Conservation (phyloP, 345 rosid species). For the Citrus glauca region DNA sequence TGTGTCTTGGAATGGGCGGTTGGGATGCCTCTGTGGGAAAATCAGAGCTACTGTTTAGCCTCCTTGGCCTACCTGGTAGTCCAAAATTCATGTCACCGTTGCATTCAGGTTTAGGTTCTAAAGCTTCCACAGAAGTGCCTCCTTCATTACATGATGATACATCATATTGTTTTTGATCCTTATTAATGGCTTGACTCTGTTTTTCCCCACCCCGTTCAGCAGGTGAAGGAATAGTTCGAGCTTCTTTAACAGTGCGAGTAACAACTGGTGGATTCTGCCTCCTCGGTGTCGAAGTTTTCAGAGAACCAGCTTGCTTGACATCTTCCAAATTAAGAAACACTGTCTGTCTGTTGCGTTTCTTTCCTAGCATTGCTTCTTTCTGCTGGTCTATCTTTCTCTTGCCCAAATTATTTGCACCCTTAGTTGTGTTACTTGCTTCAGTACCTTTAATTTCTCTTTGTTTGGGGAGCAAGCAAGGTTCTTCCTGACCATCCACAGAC, state of each 20-base stretch:
- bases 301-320: conserved; percentile 82
- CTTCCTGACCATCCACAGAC: conserved; percentile 43
- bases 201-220: conserved; percentile 57
- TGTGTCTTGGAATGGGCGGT: conserved; percentile 62
- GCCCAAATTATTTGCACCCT: conserved; percentile 58
- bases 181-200: conserved; percentile 31
- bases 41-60: conserved; percentile 53
- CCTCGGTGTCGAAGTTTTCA: conserved; percentile 75
- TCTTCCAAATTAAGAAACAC: conserved; percentile 88
- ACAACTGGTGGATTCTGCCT: conserved; percentile 56
- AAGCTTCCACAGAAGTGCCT: conserved; percentile 38
- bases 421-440: conserved; percentile 76
- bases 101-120: conserved; percentile 55
- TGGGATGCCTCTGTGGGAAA: conserved; percentile 47
- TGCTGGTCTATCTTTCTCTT: conserved; percentile 92
- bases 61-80: conserved; percentile 49
- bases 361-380: conserved; percentile 95
- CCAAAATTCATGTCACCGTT: conserved; percentile 65
- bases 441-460: conserved; percentile 76
- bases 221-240: conserved; percentile 40
- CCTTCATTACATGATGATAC: conserved; percentile 44
- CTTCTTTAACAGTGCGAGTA: conserved; percentile 77
- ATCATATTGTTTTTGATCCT: conserved; percentile 68
- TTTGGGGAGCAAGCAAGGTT: conserved; percentile 37
- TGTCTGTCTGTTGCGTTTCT: conserved; percentile 93